A percentile compares a stretch with the other conserved stretches of the same genome.
phyloP scores from a whole-genome alignment of 2,329 filamentous ascomycete species.

The Juglanconis oblonga region DNA sequence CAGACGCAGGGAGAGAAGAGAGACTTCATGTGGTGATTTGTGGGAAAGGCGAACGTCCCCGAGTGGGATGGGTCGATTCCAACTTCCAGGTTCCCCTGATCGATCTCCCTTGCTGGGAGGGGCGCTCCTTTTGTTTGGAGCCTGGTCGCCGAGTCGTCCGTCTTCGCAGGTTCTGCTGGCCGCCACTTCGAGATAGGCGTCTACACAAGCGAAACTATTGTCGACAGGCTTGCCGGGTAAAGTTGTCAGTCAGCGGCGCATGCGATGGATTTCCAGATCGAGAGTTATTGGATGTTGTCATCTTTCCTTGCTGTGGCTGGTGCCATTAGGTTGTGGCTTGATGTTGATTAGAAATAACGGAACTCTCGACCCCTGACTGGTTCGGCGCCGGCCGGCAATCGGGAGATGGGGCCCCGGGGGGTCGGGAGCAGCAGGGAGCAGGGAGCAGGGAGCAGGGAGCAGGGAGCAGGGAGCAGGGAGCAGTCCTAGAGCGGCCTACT shows the following conservation, averaged over 20 bases:
- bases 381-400: no score
- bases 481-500: no score
- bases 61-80: not conserved
- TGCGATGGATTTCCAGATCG: not conserved
- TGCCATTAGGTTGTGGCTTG: not conserved
- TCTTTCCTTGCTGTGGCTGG: slow-evolving; percentile 11
- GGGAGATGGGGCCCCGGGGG: no score
- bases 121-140: not conserved
- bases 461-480: no score
- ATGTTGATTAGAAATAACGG: no score
- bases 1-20: slow-evolving; percentile 15
- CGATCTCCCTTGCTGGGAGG: not conserved
- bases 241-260: not conserved
- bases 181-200: no score
- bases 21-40: slow-evolving; percentile 15
- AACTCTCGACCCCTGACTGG: no score
- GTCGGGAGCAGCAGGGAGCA: no score
- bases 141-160: not conserved
- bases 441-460: no score
- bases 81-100: not conserved
- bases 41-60: slow-evolving; percentile 10
- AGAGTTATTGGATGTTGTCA: slow-evolving; percentile 17
- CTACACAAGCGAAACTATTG: no score
- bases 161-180: not conserved
- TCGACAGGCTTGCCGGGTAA: no score